These are phyloP conservation scores for Hypoxylon cercidicola DNA, from an alignment of 495 filamentous ascomycete species.

Conservation along the genomic window DNA sequence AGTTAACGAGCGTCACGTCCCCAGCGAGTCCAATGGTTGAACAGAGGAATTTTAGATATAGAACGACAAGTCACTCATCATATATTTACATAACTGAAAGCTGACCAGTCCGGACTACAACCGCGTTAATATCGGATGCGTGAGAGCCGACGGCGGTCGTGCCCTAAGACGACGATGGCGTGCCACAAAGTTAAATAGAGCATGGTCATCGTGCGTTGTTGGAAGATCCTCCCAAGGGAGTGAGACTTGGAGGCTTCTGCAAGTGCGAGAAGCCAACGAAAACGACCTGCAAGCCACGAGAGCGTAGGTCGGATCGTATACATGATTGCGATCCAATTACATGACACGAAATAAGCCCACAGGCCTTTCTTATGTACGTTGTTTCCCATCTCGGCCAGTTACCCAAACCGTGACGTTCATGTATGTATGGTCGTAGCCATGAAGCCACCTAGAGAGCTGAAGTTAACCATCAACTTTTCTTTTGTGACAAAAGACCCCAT, in stretches of 20 bases:
- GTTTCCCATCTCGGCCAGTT: too few relatives aligned
- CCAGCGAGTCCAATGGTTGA: conserved; percentile 3
- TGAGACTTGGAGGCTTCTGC: conserved; percentile 23
- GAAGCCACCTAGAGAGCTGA: not conserved
- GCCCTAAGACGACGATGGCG: conserved; percentile 1
- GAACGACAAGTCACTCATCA: conserved; percentile 7
- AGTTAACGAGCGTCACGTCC: conserved; percentile 14
- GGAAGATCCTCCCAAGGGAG: conserved; percentile 6
- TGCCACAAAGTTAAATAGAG: conserved; percentile 6
- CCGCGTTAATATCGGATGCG: conserved; percentile 10
- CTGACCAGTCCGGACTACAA: conserved; percentile 15
- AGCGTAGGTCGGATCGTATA: conserved; percentile 8
- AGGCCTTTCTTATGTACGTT: not conserved
- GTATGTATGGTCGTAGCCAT: not conserved
- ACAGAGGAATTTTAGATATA: not conserved
- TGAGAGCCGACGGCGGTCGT: conserved; percentile 1
- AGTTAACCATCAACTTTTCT: too few relatives aligned
- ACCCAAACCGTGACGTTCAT: not conserved
- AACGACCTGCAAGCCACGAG: conserved; percentile 30
- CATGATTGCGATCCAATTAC: conserved; percentile 21
- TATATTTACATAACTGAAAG: conserved; percentile 23
- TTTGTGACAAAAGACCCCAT: too few relatives aligned
- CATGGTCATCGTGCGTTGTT: not conserved
- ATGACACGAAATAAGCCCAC: conserved; percentile 13
- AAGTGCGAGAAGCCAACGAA: conserved; percentile 30